Conservation (phyloP, 2,329 filamentous ascomycete genomes). For the Cladosporium sp. region DNA sequence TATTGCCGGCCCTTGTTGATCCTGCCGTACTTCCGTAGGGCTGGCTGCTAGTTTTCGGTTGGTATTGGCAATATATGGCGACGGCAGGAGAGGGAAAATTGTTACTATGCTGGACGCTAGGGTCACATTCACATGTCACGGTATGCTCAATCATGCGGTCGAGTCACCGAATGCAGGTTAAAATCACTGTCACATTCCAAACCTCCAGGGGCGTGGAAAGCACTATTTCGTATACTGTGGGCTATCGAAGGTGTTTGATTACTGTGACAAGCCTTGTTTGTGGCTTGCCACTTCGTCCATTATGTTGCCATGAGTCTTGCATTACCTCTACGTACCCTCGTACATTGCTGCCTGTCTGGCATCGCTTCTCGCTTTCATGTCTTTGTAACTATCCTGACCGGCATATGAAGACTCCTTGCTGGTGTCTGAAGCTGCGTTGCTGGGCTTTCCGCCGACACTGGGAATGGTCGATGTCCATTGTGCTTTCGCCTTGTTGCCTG, state of each 20-base stretch:
- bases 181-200: neutral
- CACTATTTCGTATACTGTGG: neutral
- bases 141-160: neutral
- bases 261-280: neutral
- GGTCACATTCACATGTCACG: neutral
- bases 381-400: constrained; percentile 18
- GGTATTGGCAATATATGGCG: neutral
- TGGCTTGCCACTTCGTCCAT: neutral
- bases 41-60: neutral
- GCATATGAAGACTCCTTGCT: neutral
- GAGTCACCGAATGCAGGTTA: neutral
- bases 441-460: constrained; percentile 14
- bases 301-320: neutral
- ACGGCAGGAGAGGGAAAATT: neutral
- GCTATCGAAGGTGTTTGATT: neutral
- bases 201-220: neutral
- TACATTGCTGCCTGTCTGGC: constrained; percentile 22
- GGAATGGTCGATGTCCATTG: constrained; percentile 17
- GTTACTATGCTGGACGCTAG: neutral
- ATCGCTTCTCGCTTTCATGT: constrained; percentile 23
- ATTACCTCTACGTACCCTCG: constrained; percentile 1
- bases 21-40: constrained; percentile 9
- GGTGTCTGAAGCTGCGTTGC: neutral
- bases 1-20: neutral
- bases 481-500: constrained; percentile 30